Conservation (phyloP, 1,284 basidiomycete genomes). For the Coniferiporia weirii region DNA sequence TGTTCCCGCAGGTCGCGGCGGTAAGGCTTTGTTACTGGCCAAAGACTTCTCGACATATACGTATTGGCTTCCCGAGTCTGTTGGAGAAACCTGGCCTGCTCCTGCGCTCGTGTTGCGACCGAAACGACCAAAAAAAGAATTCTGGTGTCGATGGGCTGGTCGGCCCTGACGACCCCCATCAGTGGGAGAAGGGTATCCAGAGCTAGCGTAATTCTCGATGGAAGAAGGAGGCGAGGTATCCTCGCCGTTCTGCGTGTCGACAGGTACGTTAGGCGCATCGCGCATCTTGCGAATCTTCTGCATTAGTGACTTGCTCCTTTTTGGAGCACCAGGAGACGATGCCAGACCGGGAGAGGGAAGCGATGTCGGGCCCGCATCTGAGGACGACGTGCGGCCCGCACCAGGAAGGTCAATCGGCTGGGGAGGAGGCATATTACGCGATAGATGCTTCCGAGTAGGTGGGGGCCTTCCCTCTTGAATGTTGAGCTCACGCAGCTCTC, state of each 20-base stretch:
- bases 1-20: conserved; percentile 40
- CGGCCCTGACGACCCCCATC: conserved; percentile 29
- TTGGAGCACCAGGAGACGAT: conserved; percentile 35
- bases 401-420: conserved; percentile 71
- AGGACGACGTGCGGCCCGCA: conserved; percentile 14
- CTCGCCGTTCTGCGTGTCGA: conserved; percentile 38
- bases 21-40: conserved; percentile 57
- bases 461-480: conserved; percentile 32
- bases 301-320: conserved; percentile 75
- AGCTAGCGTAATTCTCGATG: conserved; percentile 31
- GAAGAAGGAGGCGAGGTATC: conserved; percentile 46
- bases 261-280: conserved; percentile 74
- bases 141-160: conserved; percentile 62
- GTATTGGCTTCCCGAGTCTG: conserved; percentile 49
- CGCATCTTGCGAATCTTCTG: conserved; percentile 81
- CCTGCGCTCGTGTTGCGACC: conserved; percentile 21
- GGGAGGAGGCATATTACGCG: conserved; percentile 64
- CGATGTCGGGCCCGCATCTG: conserved; percentile 30
- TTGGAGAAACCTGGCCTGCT: conserved; percentile 29
- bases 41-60: conserved; percentile 51
- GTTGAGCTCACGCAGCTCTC: conserved; percentile 42
- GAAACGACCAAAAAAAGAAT: conserved; percentile 72
- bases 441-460: conserved; percentile 28
- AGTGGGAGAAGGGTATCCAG: conserved; percentile 20
- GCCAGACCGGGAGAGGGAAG: conserved; percentile 35